These are phyloP conservation scores for Cutaneotrichosporon arboriforme DNA, from an alignment of 1,284 basidiomycete species.

Conservation along the genomic window DNA sequence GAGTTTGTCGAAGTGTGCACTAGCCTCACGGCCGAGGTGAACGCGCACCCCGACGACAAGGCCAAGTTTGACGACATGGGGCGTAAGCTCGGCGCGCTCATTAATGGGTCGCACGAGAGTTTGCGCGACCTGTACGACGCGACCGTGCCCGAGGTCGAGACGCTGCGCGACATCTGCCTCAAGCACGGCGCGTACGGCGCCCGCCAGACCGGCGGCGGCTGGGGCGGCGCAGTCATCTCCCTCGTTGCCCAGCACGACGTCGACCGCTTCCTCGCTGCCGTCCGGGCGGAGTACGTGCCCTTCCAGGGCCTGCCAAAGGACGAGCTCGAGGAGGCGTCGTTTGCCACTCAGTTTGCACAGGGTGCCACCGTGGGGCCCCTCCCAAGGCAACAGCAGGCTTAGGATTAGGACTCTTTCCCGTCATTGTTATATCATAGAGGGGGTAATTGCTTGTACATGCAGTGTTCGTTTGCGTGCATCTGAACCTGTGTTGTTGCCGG, in stretches of 20 bases:
- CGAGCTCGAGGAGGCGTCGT: slow-evolving; percentile 63
- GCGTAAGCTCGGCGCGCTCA: slow-evolving; percentile 58
- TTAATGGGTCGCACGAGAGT: slow-evolving; percentile 70
- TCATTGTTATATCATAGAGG: no score
- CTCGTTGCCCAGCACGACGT: slow-evolving; percentile 67
- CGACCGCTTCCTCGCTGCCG: slow-evolving; percentile 59
- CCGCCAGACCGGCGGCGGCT: slow-evolving; percentile 62
- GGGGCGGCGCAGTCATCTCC: slow-evolving; percentile 84
- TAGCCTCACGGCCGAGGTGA: slow-evolving; percentile 16
- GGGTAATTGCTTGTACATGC: no score
- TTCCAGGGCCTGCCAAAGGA: slow-evolving; percentile 60
- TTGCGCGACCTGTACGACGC: slow-evolving; percentile 67
- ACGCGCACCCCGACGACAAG: slow-evolving; percentile 9
- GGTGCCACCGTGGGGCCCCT: no score
- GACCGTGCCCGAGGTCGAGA: slow-evolving; percentile 70
- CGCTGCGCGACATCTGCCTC: slow-evolving; percentile 57
- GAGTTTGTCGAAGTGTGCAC: slow-evolving; percentile 63
- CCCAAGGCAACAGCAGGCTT: no score
- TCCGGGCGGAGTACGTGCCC: slow-evolving; percentile 59
- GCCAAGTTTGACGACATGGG: not conserved
- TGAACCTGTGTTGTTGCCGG: no score
- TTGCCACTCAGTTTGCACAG: slow-evolving; percentile 57
- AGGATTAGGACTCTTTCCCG: no score
- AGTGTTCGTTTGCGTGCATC: no score
- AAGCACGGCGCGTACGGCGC: slow-evolving; percentile 70